Evolutionary conservation across 805 yeast species (phyloP), one percentile per base, ranked within the genome.

Genomic region (Torulaspora gathmanii): DNA sequence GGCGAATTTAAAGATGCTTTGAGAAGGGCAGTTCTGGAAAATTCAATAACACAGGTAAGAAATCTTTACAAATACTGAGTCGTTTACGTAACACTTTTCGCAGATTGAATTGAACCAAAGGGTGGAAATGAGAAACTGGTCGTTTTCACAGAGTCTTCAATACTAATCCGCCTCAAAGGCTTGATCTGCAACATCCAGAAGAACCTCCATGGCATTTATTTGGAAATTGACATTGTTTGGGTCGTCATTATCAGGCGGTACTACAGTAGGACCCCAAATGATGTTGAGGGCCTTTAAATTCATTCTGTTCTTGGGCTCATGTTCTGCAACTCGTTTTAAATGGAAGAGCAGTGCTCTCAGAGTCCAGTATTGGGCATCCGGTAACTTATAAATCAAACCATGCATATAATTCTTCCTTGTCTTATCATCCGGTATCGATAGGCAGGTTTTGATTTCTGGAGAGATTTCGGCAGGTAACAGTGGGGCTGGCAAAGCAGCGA

Each of bases 281-380:
- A 87, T 86, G 37, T 95, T 86, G 56, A 93, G 65, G 48, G 85
- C 83, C 58, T 83, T 82, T 46, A 82, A 73, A 37, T 80, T 80
- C 99, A 93, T 93, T 61, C 93, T 75, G 61, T 89, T 88, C 28
- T 67, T 55, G 16, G 73, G 72, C 57, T 81, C 82, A 45, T 80
- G 72, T 23, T 75, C 74, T 30, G 83, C 79, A 11, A 93, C 82
- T 45, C 83, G 77, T 50, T 83, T 80, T 50, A 93, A 76, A 64
- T 93, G 99, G 73, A 91, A 87, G 1, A 90, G 70, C 53, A 93
- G 69, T 28, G 87, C 80, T 53, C 97, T 72, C 54, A 93, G 72
- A 0, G 98, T 90, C 73, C 95, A 90, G 64, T 93, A 93, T 46
- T 91, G 88, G 1, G 95, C 93, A 67, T 93, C 99, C 0, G 97